Evolutionary conservation across 140 eudicot genomes (phyloP), one percentile per base, ranked within the genome.

Genomic region (Flaveria floridana): DNA sequence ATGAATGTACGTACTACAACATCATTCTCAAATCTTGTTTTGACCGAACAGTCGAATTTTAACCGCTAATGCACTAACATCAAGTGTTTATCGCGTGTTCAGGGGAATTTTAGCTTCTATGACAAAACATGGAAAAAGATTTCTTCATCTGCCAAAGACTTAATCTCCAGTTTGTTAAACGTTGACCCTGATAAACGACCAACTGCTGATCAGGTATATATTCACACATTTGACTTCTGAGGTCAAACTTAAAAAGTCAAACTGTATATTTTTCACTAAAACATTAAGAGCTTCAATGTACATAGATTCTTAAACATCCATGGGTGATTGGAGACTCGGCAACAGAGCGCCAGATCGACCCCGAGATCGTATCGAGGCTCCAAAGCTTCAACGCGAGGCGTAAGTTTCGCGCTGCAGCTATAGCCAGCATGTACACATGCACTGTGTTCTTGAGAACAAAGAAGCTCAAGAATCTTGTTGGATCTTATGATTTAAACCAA

Each of bases 111-210:
- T 79, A 88, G 87, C 82, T 90, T 87, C 78, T 88, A 84, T 64
- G 97, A 90, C 51, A 87, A 86, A 83, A 90, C 97, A 82, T 90
- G 97, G 97, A 90, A 86, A 68, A 86, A 86, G 79, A 88, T 90
- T 70, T 90, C 97, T 64, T 71, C 88, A 25, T 90, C 97, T 11
- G 97, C 91, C n/a, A 84, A 88, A 79, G 85, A 90, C 42, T 84
- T 90, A 58, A 90, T 90, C 72, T 86, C 83, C 47, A 79, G 84
- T 69, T 89, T 90, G 41, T 78, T 90, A 18, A 83, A 80, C 7
- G 95, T 88, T 6, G 87, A 90, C 63, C 95, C 97, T 72, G 56
- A 81, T 51, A 71, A 78, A 77, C 79, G 97, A 68, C 97, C 97
- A 18, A 82, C 81, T 72, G 97, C 97, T 42, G 78, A 81, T 59